phyloP scores from a whole-genome alignment of 225 moss, liverwort and hornwort genomes.

The Ulota crispa region DNA sequence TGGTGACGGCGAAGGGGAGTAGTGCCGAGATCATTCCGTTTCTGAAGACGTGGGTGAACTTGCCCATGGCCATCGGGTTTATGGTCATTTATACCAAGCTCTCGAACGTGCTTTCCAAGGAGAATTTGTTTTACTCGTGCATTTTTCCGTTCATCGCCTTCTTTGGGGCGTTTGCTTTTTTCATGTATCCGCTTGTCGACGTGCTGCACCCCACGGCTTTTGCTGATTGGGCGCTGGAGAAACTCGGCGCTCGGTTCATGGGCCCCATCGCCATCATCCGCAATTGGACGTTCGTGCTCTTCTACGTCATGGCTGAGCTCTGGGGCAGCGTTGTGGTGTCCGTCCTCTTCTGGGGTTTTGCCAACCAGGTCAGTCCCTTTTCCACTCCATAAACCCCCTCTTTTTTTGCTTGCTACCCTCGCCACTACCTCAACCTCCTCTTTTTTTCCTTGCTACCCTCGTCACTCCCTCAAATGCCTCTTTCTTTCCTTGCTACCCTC shows the following conservation, averaged over 20 bases:
- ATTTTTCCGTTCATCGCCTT: constrained; percentile 93
- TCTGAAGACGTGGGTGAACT: constrained; percentile 98
- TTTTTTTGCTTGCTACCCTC: background rate
- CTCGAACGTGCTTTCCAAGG: constrained; percentile 84
- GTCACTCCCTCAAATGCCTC: background rate
- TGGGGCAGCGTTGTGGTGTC: constrained; percentile 99
- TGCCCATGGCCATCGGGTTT: constrained; percentile 98
- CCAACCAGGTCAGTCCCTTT: constrained; percentile 66
- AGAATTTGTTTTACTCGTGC: constrained; percentile 89
- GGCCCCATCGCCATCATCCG: constrained; percentile 96
- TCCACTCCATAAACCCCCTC: background rate
- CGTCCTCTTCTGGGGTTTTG: constrained; percentile 99
- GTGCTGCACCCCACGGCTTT: constrained; percentile 90
- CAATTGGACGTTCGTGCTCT: constrained; percentile 97
- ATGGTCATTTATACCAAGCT: constrained; percentile 98
- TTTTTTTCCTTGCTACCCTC: no score
- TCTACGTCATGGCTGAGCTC: constrained; percentile 99
- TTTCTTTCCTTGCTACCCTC: background rate
- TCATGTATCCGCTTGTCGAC: constrained; percentile 94
- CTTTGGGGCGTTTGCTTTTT: constrained; percentile 86
- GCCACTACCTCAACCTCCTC: no score
- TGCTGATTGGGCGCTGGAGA: constrained; percentile 72
- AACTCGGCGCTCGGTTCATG: constrained; percentile 77
- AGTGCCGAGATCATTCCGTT: constrained; percentile 99
- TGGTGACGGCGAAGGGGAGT: constrained; percentile 98